Percentiles rank a stretch among this genome's conserved stretches.
Conservation (phyloP, 1,284 basidiomycete genomes). For the Rhizoctonia solani region DNA sequence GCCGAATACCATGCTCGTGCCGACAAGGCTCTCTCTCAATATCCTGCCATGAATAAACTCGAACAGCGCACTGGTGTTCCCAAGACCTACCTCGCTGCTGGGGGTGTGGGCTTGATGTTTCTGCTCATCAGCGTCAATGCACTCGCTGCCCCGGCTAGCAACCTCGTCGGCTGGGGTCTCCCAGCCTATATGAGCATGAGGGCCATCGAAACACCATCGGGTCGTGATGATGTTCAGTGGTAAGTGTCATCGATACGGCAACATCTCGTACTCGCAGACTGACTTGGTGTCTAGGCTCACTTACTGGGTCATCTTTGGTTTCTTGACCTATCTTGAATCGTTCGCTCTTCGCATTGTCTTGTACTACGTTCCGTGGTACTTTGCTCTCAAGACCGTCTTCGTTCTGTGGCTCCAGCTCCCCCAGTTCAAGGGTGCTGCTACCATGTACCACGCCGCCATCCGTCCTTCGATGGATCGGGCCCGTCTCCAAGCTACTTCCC, state of each 20-base stretch:
- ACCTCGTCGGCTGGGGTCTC: conserved; percentile 81
- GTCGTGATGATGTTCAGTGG: conserved; percentile 84
- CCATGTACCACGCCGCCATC: conserved; percentile 36
- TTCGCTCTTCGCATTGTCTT: conserved; percentile 73
- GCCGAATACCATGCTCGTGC: conserved; percentile 79
- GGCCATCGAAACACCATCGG: conserved; percentile 74
- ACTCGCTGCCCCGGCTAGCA: conserved; percentile 78
- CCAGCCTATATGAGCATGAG: conserved; percentile 86
- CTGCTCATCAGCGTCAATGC: conserved; percentile 81
- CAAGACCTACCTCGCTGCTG: conserved; percentile 89
- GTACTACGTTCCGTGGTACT: conserved; percentile 89
- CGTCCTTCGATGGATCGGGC: conserved; percentile 36
- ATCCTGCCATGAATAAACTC: conserved; percentile 79
- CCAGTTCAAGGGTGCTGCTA: conserved; percentile 51
- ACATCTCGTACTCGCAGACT: background rate
- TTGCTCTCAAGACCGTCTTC: conserved; percentile 85
- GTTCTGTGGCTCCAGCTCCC: conserved; percentile 86
- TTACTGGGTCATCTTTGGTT: conserved; percentile 85
- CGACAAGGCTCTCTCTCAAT: conserved; percentile 96
- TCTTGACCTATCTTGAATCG: conserved; percentile 83
- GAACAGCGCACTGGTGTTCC: conserved; percentile 92
- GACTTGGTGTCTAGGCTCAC: conserved; percentile 53
- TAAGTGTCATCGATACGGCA: background rate
- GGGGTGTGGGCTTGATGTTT: conserved; percentile 64
- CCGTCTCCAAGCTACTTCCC: conserved; percentile 16